A percentile compares a stretch with the other conserved stretches of the same genome.
These are phyloP conservation scores for Suhomyces choctaworum DNA, from an alignment of 1,139 yeast genomes.

Conservation along the genomic window DNA sequence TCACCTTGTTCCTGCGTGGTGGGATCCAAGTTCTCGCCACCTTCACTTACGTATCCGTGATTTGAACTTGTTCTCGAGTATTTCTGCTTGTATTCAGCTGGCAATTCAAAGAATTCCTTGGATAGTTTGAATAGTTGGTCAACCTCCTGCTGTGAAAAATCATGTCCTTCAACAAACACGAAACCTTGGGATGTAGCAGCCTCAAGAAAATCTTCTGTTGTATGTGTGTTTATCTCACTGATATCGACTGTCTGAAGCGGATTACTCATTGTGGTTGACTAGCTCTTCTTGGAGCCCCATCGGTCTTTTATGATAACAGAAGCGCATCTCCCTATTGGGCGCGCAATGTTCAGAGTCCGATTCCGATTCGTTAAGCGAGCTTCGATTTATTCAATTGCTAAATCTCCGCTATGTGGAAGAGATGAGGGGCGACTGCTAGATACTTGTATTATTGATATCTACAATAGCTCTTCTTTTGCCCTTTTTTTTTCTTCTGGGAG, in stretches of 20 bases:
- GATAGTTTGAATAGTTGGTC: conserved; percentile 54
- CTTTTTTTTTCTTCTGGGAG: too few species aligned
- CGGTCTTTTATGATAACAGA: too few species aligned
- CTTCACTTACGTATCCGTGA: conserved; percentile 62
- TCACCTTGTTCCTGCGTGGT: conserved; percentile 52
- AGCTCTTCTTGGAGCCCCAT: too few species aligned
- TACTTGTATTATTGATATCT: too few species aligned
- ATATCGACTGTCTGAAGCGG: conserved; percentile 60
- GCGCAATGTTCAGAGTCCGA: too few species aligned
- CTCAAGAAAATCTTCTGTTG: conserved; percentile 54
- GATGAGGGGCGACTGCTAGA: too few species aligned
- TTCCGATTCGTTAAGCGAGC: too few species aligned
- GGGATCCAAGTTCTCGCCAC: conserved; percentile 61
- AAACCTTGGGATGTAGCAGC: conserved; percentile 76
- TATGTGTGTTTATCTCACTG: conserved; percentile 38
- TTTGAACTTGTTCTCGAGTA: conserved; percentile 52
- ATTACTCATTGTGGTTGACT: conserved; percentile 23
- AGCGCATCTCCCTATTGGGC: too few species aligned
- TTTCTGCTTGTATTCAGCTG: conserved; percentile 48
- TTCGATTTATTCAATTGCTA: too few species aligned
- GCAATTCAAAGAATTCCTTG: conserved; percentile 54
- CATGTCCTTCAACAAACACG: conserved; percentile 71
- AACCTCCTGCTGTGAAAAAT: conserved; percentile 59
- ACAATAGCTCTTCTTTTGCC: too few species aligned
- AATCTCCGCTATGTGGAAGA: too few species aligned